phyloP scores from a whole-genome alignment of 768 basidiomycete species.

The Amanita thiersii region DNA sequence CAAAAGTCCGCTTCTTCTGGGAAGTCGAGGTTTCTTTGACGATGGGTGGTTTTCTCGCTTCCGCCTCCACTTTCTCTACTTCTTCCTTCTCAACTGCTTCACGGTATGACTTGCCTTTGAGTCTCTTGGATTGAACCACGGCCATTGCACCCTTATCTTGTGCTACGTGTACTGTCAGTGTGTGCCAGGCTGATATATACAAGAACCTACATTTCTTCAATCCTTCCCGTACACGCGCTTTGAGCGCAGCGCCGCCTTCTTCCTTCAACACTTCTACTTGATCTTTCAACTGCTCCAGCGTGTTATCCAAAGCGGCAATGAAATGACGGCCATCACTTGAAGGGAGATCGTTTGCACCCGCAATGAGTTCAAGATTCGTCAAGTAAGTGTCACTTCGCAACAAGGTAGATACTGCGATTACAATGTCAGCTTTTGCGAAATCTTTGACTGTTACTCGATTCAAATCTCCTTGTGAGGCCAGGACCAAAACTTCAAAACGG shows the following conservation, averaged over 20 bases:
- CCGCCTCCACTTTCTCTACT: slow-evolving; percentile 11
- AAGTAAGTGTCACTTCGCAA: slow-evolving; percentile 74
- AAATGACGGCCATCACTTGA: slow-evolving; percentile 84
- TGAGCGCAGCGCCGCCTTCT: slow-evolving; percentile 54
- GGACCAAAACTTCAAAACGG: slow-evolving; percentile 53
- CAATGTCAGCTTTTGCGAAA: slow-evolving; percentile 74
- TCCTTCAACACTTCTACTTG: slow-evolving; percentile 66
- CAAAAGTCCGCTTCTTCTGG: slow-evolving; percentile 11
- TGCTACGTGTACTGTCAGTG: slow-evolving; percentile 31
- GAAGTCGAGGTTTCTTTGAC: slow-evolving; percentile 6
- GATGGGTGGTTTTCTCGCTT: not conserved
- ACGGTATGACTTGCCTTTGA: slow-evolving; percentile 70
- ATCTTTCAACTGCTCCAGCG: slow-evolving; percentile 43
- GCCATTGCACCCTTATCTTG: slow-evolving; percentile 42
- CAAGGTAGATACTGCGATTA: slow-evolving; percentile 81
- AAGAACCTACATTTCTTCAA: slow-evolving; percentile 51
- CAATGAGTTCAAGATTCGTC: slow-evolving; percentile 65
- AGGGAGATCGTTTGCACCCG: slow-evolving; percentile 62
- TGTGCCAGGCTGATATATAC: too few relatives aligned
- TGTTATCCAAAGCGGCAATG: slow-evolving; percentile 67
- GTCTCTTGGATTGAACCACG: slow-evolving; percentile 49
- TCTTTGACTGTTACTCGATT: slow-evolving; percentile 67
- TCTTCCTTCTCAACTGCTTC: slow-evolving; percentile 42
- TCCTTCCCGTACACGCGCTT: slow-evolving; percentile 56
- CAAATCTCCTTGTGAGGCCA: slow-evolving; percentile 62